Evolutionary conservation across 1,284 basidiomycete species (phyloP), one percentile per base, ranked within the genome.

Genomic region (Naganishia liquefaciens): DNA sequence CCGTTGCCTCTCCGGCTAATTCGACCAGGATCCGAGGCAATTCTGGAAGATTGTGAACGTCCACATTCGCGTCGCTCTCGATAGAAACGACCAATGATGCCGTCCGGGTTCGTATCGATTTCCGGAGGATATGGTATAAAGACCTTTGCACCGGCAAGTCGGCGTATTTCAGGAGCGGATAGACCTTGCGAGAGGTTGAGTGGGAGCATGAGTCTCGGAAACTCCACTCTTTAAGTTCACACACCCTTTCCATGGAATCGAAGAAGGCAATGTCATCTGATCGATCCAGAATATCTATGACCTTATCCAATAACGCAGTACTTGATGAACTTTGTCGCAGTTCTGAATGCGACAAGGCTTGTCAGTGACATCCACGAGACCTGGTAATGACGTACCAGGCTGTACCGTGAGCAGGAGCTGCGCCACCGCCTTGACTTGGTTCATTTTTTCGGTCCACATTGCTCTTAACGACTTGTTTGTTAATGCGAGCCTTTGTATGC

Each of bases 21-120:
- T 80, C 78, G 21, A 94, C 70, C 13, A 95, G 80, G 70, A 90
- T 87, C 0, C 67, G 11, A 0, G 93, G 90, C 9, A 94, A 77
- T 49, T 68, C 68, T 40, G 53, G 63, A 50, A 81, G 77, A 63
- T 81, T 83, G 58, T 74, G 33, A 67, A 76, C 30, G 76, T 83
- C 68, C 9, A 75, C 72, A 9, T 68, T 70, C 6, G 75, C 71
- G 0, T 71, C 70, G 0, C 74, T 86, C 40, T 88, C 92, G 5
- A 88, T 87, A 73, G 96, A 91, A 40, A 96, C 84, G 21, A 94
- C 90, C 49, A 93, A 81, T 64, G 88, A 78, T 65, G 91, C 88
- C 0, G 90, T 91, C 49, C 85, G 83, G 72, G 85, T 86, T 71
- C 81, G 80, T 10, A 89, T 86, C 5, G 88, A 86, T 42, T 80